Conservation (phyloP, 495 filamentous ascomycete genomes). For the Talaromyces liani region DNA sequence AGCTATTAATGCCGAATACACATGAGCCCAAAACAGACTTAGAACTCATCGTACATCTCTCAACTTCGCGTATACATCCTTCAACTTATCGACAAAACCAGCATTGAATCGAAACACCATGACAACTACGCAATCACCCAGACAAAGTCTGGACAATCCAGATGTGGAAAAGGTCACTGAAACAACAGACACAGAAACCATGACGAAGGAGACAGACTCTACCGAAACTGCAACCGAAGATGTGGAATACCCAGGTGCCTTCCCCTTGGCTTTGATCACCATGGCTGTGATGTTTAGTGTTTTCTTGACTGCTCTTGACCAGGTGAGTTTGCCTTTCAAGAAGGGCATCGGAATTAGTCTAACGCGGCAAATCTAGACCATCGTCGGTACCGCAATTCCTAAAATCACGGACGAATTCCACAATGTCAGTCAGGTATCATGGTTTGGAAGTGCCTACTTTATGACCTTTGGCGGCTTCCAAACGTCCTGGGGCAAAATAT, state of each 20-base stretch:
- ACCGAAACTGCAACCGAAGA: background rate
- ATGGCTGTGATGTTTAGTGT: conserved; percentile 42
- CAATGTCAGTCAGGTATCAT: conserved; percentile 15
- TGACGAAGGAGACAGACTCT: background rate
- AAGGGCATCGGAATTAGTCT: background rate
- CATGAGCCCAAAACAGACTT: background rate
- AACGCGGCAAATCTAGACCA: conserved; percentile 6
- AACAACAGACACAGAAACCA: background rate
- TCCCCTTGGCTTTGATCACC: conserved; percentile 34
- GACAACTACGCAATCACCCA: background rate
- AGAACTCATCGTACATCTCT: background rate
- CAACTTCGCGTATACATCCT: background rate
- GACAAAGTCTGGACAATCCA: background rate
- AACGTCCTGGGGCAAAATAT: conserved; percentile 21
- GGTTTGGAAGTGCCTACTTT: conserved; percentile 23
- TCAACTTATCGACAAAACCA: background rate
- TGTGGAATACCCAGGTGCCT: background rate
- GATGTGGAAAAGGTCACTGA: background rate
- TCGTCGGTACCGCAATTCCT: conserved; percentile 18
- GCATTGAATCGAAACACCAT: background rate
- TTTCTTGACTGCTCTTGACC: conserved; percentile 54
- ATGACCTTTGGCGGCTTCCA: conserved; percentile 22
- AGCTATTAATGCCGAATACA: background rate
- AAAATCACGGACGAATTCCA: conserved; percentile 22
- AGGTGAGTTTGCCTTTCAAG: background rate